Evolutionary conservation across 2,329 filamentous ascomycete species (phyloP).

Genomic region (Akanthomyces uredinophilus): DNA sequence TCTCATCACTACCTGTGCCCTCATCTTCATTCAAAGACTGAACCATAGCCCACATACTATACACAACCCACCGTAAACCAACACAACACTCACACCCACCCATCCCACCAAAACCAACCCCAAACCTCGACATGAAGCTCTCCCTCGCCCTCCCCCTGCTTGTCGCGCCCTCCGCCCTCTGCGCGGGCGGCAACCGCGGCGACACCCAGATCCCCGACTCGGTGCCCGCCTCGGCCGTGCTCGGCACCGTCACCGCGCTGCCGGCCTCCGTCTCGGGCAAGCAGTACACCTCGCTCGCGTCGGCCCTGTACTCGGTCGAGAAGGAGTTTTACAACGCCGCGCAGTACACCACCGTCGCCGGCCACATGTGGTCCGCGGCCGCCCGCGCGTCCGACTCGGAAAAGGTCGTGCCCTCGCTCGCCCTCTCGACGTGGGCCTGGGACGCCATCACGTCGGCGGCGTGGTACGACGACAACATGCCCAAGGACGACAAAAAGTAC

Average conservation of each 20-base stretch:
- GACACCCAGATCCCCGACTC: neutral
- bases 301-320: constrained; percentile 16
- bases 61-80: neutral
- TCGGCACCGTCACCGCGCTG: neutral
- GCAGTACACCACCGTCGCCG: constrained; percentile 14
- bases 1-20: too few relatives aligned
- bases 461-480: neutral
- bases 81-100: neutral
- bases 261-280: neutral
- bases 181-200: neutral
- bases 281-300: constrained; percentile 3
- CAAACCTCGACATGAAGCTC: constrained; percentile 1
- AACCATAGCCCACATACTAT: neutral
- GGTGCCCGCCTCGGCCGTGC: neutral
- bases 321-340: constrained; percentile 10
- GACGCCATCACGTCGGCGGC: neutral
- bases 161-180: neutral
- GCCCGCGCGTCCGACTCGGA: constrained; percentile 17
- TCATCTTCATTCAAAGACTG: too few relatives aligned
- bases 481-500: neutral
- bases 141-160: neutral
- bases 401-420: constrained; percentile 16
- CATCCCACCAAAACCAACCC: neutral
- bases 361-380: constrained; percentile 17
- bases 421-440: neutral